Evolutionary conservation across 768 basidiomycete genomes (phyloP).

Genomic region (Podaxis mareebaensis): DNA sequence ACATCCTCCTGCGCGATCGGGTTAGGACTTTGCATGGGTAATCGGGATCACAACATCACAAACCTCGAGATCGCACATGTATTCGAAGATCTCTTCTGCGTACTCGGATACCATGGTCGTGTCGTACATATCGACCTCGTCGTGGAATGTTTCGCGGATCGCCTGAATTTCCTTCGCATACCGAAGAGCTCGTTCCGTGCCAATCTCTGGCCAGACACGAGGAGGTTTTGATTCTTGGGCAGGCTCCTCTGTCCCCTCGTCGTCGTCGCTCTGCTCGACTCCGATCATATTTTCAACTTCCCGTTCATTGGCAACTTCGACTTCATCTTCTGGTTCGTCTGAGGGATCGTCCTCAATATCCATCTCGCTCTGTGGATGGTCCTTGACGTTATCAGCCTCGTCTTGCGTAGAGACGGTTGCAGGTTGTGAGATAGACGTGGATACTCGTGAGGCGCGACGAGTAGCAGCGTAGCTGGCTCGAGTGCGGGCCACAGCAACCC

Average conservation of each 20-base stretch:
- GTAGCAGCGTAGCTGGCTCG: constrained; percentile 20
- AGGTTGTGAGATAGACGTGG: constrained; percentile 35
- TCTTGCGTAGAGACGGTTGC: constrained; percentile 35
- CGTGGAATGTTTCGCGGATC: constrained; percentile 67
- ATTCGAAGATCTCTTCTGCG: constrained; percentile 95
- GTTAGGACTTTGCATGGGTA: constrained; percentile 20
- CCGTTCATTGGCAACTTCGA: constrained; percentile 45
- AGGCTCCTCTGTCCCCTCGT: constrained; percentile 30
- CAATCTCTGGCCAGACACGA: constrained; percentile 74
- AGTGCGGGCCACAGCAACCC: constrained; percentile 26
- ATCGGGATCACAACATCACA: background rate
- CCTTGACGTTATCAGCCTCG: constrained; percentile 36
- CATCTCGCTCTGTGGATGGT: constrained; percentile 52
- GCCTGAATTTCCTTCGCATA: constrained; percentile 65
- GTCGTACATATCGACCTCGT: constrained; percentile 75
- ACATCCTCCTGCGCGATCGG: constrained; percentile 58
- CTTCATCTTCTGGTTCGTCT: constrained; percentile 43
- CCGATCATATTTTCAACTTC: constrained; percentile 70
- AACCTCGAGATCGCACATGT: constrained; percentile 95
- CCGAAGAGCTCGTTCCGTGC: constrained; percentile 57
- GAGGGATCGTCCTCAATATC: constrained; percentile 54
- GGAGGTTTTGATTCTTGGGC: constrained; percentile 35
- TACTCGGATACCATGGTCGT: constrained; percentile 99
- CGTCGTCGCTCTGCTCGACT: constrained; percentile 47
- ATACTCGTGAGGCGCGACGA: constrained; percentile 43